Base-by-base conservation (phyloP, 1,284 basidiomycete genomes). In the Cryptococcus sp. region DNA sequence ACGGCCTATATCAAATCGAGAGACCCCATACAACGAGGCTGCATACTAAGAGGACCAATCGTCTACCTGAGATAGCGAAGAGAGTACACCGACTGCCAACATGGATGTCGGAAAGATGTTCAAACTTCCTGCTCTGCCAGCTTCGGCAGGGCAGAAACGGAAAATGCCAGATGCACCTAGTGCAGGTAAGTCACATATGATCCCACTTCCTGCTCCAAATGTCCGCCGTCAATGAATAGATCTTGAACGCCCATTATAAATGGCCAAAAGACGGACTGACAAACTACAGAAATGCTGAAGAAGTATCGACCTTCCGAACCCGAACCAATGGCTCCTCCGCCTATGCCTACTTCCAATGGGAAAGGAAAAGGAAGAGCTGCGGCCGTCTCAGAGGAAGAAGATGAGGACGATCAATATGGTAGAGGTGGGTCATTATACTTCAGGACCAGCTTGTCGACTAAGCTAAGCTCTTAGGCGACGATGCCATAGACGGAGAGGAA, bases 141-240 rank as follows among this genome's bases (percentile, higher is more conserved):
- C 58, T 7, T 57, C 44, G 47, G 67, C 75, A 3, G 80, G 83
- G 23, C 82, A 81, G 61, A 93, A 93, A 76, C 80, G 90, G 55
- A 89, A 85, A 67, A 82, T 92, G 76, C 84, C 87, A n/a, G 87
- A 89, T 70, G 84, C 85, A 57, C 90, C 89, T 13, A 86, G 85
- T 0, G 84, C 86, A 4, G 75, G 74, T 73, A 50, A 30, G 73
- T 36, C 43, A 32, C 6, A 2, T 49, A 23, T 36, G 38, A 10
- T 41, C n/a, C 10, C 38, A 10, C 38, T 46, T 46, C 44, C 44
- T 46, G 44, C 10, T 11, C 11, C 38, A n/a, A 11, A 11, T 11
- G 11, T 11, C 11, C 11, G 38, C 3, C 23, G 31, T 46, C 4
- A 31, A 43, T 36, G 41, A 34, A 4, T 10, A 43, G 38, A n/a